These are phyloP conservation scores for Brassica carinata DNA, from an alignment of 345 rosid genomes.

Conservation along the genomic window DNA sequence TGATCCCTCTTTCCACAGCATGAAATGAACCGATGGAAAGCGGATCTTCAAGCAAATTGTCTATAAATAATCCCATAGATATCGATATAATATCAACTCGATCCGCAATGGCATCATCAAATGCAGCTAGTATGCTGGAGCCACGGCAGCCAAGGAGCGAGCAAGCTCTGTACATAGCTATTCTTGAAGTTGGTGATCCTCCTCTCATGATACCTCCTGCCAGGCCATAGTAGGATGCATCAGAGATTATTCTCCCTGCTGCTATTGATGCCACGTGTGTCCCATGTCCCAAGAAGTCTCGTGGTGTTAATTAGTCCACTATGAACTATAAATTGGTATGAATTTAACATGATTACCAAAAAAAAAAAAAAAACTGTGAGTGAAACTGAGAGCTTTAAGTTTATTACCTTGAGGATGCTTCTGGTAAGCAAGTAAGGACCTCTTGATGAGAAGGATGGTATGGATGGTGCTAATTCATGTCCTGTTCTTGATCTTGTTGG, in stretches of 20 bases:
- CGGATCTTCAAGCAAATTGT: constrained; percentile 32
- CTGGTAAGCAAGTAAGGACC: constrained; percentile 61
- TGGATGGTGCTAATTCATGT: constrained; percentile 59
- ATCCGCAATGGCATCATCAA: constrained; percentile 39
- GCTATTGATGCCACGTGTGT: constrained; percentile 40
- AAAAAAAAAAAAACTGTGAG: background rate
- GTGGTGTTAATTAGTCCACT: constrained; percentile 22
- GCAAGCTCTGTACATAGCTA: constrained; percentile 38
- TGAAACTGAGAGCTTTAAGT: background rate
- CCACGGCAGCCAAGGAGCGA: constrained; percentile 29
- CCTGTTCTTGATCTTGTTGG: constrained; percentile 49
- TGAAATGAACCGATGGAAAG: constrained; percentile 45
- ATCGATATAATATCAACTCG: constrained; percentile 39
- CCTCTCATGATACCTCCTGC: constrained; percentile 42
- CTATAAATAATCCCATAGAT: constrained; percentile 29
- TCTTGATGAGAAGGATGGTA: constrained; percentile 73
- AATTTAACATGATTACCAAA: too few relatives aligned
- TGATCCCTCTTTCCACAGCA: constrained; percentile 41
- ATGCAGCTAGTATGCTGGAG: constrained; percentile 39
- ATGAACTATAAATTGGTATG: background rate
- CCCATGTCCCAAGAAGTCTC: constrained; percentile 36
- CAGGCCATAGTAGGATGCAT: constrained; percentile 36
- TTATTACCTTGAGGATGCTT: constrained; percentile 71
- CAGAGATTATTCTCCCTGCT: constrained; percentile 30
- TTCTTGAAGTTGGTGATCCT: constrained; percentile 36